These are phyloP conservation scores for Colletotrichum sp. DNA, from an alignment of 2,329 filamentous ascomycete species.

Conservation along the genomic window DNA sequence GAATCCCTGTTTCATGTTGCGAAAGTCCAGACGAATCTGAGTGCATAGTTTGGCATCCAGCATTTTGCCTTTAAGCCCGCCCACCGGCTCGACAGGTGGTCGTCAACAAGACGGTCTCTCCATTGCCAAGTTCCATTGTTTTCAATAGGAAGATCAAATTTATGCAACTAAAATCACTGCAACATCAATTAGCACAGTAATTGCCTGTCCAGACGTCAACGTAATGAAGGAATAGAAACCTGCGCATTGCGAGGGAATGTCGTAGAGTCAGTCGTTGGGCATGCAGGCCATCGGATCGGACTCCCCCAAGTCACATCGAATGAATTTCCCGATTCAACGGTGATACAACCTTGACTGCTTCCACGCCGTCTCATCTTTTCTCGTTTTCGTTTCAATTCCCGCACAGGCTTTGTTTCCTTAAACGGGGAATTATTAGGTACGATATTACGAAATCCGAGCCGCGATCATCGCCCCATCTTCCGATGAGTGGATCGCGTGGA, in stretches of 20 bases:
- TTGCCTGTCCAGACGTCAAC: neutral
- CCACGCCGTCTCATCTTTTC: constrained; percentile 5
- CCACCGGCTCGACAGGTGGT: neutral
- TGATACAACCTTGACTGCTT: constrained; percentile 4
- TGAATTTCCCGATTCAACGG: constrained; percentile 1
- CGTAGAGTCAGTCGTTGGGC: neutral
- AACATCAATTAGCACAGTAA: neutral
- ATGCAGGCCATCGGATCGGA: neutral
- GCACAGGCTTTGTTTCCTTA: constrained; percentile 9
- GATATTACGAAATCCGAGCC: neutral
- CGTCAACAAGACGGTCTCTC: neutral
- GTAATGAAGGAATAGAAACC: neutral
- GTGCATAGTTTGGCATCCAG: neutral
- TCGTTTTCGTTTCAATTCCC: constrained; percentile 11
- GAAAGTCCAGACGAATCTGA: constrained; percentile 1
- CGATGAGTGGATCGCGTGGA: neutral
- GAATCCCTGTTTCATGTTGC: neutral
- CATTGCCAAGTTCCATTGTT: neutral
- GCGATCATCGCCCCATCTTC: neutral
- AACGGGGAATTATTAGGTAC: neutral
- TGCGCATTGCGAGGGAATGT: neutral
- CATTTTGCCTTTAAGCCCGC: neutral
- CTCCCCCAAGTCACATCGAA: neutral
- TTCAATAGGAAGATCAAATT: neutral
- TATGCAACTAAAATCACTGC: accelerated